Base-by-base conservation (phyloP, 208 protist genomes). In the Borovskyia barvae region DNA sequence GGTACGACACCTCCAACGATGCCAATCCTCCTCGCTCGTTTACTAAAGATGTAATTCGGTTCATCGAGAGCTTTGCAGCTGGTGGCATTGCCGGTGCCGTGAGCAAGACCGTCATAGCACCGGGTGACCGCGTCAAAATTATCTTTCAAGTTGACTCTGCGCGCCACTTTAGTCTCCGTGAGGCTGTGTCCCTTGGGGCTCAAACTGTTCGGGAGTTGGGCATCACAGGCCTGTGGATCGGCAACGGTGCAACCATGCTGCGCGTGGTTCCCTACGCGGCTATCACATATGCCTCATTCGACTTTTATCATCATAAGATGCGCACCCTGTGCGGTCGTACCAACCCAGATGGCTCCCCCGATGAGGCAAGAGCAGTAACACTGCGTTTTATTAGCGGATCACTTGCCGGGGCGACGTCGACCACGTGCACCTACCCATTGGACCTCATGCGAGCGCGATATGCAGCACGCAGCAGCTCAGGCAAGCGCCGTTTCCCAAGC, bases 101-200 rank as follows among this genome's bases (percentile, higher is more conserved):
- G 25, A 95, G 92, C 59, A 94, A 97, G 50, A 97, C 94, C 6
- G 74, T 92, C 12, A 97, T 97, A 37, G 83, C 94, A 1, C 97
- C 97, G 12, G 83, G 88, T 2, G 97, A 98, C 54, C 78, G 95
- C 17, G 69, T 97, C 20, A 98, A 98, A 63, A 98, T 98, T 48
- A 87, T 98, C 19, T 97, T 97, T 40, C 95, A 98, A 58, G 95
- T 98, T 17, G 82, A 90, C 33, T 81, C 82, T 4, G 45, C 40
- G 1, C 77, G 81, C 20, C 46, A 17, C 9, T 96, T 94, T 53
- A 80, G 55, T 41, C 53, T 96, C 29, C 51, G 67, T 15, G 83
- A 82, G 57, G 90, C 92, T 9, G 12, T 84, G 7, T 71, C 63
- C 19, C 66, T 94, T 6, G 78, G 86, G 28, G 50, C 70, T 5